Evolutionary conservation across 140 eudicot species (phyloP), one percentile per base, ranked within the genome.

Genomic region (Anethum foeniculum): DNA sequence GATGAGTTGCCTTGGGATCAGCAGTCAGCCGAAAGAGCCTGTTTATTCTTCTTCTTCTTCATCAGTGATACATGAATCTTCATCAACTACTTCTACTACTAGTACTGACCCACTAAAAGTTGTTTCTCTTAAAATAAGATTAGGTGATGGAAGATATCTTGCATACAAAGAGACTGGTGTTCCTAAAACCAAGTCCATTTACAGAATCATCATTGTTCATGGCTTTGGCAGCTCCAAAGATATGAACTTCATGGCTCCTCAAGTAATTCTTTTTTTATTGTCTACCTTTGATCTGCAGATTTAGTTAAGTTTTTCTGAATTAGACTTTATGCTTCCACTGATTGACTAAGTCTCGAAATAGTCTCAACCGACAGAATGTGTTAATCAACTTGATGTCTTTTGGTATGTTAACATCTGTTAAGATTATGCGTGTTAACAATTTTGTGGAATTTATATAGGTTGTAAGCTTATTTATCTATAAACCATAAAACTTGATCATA

Each of bases 171-270:
- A 93, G 77, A 87, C 83, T 71, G 98, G 98, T 36, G 98, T 93
- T 64, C 87, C 97, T 51, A 93, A 82, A 81, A 81, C 79, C 77
- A 78, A 83, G 81, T 86, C 98, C 76, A 85, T 48, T 49, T 87
- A 85, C 87, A 93, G 80, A 84, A 64, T 93, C 68, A 80, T 93
- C 79, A 78, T 93, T 79, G 93, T 90, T 84, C 98, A 93, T 87
- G 98, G 97, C 52, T 93, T 91, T 86, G 98, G 90, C 27, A 91
- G 97, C 90, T 87, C 88, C 52, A 93, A 93, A 85, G 93, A 93
- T 0, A 91, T 93, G 97, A 87, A 81, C 85, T 93, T 93, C 69
- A 72, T 85, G 87, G 97, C 92, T 43, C 79, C 98, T 79, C 91
- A 93, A 65, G 98, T 93, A 88, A 80, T 10, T 78, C 74, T 44